Evolutionary conservation across 768 basidiomycete species (phyloP), one percentile per base, ranked within the genome.

Genomic region (Amylocystis lapponica): DNA sequence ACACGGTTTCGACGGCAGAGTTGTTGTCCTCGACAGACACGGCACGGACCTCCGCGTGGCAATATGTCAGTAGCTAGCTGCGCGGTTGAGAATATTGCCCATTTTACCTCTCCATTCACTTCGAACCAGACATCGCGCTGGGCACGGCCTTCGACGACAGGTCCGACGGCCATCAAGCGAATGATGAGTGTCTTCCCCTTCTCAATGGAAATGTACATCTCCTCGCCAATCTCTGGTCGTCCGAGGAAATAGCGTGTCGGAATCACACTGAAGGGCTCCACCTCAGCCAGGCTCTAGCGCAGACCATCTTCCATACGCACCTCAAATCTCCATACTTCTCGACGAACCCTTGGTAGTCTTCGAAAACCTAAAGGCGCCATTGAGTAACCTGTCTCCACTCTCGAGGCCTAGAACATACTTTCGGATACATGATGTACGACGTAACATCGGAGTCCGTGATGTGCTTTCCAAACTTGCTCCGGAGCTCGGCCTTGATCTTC

Each of bases 41-140:
- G 16, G 96, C 93, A 53, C 96, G 93, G 53, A 93, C 78, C 88
- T 94, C 45, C n/a, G n/a, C n/a, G n/a, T 35, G 6, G 39, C 31
- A 17, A 20, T 19, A 10, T 20, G 26, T n/a, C n/a, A n/a, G n/a
- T n/a, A n/a, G n/a, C n/a, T n/a, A n/a, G n/a, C n/a, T n/a, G n/a
- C n/a, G n/a, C n/a, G n/a, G n/a, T n/a, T n/a, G n/a, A n/a, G n/a
- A n/a, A n/a, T n/a, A n/a, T n/a, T n/a, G n/a, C n/a, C n/a, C n/a
- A n/a, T 46, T 68, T 59, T 59, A 87, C 88, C 75, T 95, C 91
- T 66, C 93, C 93, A 56, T 95, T 95, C 47, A 95, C 87, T 72
- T 98, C 95, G 61, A 97, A 95, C 88, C 95, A 96, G 46, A 95
- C 91, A 62, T 98, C 94, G 56, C 95, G 83, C 57, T 90, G 87